Conservation (phyloP, 2,329 filamentous ascomycete genomes). For the Rhynchosporium graminicola region DNA sequence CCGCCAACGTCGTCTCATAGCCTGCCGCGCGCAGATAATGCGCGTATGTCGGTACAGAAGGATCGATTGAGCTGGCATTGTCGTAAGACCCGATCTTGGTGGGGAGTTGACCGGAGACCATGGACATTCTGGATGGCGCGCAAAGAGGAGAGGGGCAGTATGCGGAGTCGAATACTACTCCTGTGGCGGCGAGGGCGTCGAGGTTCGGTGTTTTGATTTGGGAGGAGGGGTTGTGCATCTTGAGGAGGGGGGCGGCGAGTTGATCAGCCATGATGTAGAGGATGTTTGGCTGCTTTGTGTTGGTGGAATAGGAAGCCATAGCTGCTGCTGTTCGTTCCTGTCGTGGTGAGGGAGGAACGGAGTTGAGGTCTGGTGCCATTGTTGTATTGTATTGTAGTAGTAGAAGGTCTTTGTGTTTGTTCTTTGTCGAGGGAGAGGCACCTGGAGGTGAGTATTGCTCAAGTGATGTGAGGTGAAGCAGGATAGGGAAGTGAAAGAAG, state of each 20-base stretch:
- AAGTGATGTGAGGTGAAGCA: not conserved
- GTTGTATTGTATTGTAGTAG: conserved; percentile 15
- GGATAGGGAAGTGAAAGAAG: not conserved
- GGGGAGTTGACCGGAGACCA: conserved; percentile 89
- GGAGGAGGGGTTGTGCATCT: conserved; percentile 86
- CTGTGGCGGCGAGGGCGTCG: conserved; percentile 75
- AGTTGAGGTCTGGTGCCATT: conserved; percentile 77
- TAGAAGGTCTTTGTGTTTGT: not conserved
- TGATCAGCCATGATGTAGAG: conserved; percentile 98
- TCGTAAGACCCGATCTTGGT: conserved; percentile 92
- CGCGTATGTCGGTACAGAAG: conserved; percentile 86
- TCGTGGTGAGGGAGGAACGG: conserved; percentile 59
- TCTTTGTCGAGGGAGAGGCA: not conserved
- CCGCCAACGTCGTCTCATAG: conserved; percentile 87
- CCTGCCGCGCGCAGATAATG: conserved; percentile 84
- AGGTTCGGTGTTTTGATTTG: conserved; percentile 92
- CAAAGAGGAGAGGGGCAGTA: conserved; percentile 95
- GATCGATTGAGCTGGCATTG: conserved; percentile 82
- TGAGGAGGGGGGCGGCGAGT: conserved; percentile 84
- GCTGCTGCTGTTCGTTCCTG: conserved; percentile 25
- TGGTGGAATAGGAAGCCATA: conserved; percentile 33
- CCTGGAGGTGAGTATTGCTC: not conserved
- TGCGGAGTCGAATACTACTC: conserved; percentile 89
- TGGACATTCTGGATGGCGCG: conserved; percentile 88
- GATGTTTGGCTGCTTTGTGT: conserved; percentile 64